Percentiles rank a stretch among this genome's conserved stretches.
These are phyloP conservation scores for Fusarium duplospermum DNA, from an alignment of 2,329 filamentous ascomycete genomes.

Conservation along the genomic window DNA sequence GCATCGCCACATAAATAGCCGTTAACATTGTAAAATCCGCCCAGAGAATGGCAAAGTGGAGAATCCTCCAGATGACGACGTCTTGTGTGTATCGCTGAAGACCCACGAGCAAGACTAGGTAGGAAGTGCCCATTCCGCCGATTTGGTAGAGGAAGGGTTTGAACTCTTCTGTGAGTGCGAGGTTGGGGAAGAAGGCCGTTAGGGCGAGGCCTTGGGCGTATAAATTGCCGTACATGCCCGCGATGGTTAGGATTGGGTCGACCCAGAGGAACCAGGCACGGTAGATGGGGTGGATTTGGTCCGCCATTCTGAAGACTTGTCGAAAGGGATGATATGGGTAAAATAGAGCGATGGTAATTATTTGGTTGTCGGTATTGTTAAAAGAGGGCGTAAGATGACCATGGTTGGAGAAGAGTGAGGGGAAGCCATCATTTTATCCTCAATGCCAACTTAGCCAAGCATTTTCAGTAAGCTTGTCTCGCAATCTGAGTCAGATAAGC, in stretches of 20 bases:
- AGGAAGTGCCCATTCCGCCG: constrained; percentile 38
- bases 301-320: constrained; percentile 8
- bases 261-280: constrained; percentile 38
- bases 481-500: neutral
- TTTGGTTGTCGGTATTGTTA: neutral
- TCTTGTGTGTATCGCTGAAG: constrained; percentile 39
- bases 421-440: neutral
- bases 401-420: neutral
- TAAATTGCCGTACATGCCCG: constrained; percentile 33
- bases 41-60: constrained; percentile 30
- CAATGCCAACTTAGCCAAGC: neutral
- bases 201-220: constrained; percentile 30
- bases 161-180: constrained; percentile 19
- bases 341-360: too few species aligned
- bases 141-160: constrained; percentile 39
- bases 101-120: constrained; percentile 7
- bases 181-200: constrained; percentile 20
- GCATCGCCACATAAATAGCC: constrained; percentile 25
- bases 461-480: neutral
- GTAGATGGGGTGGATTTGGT: constrained; percentile 32
- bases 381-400: neutral
- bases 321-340: neutral
- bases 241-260: constrained; percentile 34
- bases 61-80: constrained; percentile 35
- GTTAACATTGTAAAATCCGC: constrained; percentile 39